These are phyloP conservation scores for Calonectria naviculata DNA, from an alignment of 2,329 filamentous ascomycete genomes.

Conservation along the genomic window DNA sequence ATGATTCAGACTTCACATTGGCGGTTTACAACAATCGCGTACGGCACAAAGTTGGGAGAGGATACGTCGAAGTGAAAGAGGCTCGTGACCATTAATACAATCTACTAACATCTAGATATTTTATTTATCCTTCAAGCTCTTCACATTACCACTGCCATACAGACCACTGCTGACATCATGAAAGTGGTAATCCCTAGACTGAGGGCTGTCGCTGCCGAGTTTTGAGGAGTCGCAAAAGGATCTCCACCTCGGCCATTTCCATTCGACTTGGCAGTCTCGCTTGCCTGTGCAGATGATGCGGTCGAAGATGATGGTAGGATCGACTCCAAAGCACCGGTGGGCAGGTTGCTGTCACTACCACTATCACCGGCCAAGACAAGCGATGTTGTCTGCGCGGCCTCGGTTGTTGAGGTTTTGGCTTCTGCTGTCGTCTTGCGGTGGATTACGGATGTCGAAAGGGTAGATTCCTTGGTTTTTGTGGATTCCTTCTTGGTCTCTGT, in stretches of 20 bases:
- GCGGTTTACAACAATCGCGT: not conserved
- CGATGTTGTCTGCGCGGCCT: constrained; percentile 5
- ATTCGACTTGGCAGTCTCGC: constrained; percentile 2
- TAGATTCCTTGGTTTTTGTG: constrained; percentile 30
- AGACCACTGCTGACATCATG: not conserved
- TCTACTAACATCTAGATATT: constrained; percentile 18
- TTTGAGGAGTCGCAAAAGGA: constrained; percentile 17
- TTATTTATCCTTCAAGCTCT: not conserved
- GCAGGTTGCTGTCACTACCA: not conserved
- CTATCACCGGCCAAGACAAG: constrained; percentile 6
- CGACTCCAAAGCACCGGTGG: not conserved
- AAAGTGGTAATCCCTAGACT: constrained; percentile 9
- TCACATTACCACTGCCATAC: constrained; percentile 12
- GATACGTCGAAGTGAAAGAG: not conserved
- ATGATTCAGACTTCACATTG: not conserved
- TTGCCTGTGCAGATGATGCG: constrained; percentile 1
- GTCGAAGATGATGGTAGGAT: constrained; percentile 1
- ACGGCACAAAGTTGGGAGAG: not conserved
- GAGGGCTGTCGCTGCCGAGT: not conserved
- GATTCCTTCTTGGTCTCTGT: constrained; percentile 20
- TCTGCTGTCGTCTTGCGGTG: not conserved
- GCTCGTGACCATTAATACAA: constrained; percentile 11
- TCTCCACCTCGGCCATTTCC: constrained; percentile 18
- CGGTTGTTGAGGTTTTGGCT: not conserved
- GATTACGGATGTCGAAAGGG: constrained; percentile 9